Conservation (phyloP, 2,329 filamentous ascomycete genomes). For the Pseudogymnoascus sp. region DNA sequence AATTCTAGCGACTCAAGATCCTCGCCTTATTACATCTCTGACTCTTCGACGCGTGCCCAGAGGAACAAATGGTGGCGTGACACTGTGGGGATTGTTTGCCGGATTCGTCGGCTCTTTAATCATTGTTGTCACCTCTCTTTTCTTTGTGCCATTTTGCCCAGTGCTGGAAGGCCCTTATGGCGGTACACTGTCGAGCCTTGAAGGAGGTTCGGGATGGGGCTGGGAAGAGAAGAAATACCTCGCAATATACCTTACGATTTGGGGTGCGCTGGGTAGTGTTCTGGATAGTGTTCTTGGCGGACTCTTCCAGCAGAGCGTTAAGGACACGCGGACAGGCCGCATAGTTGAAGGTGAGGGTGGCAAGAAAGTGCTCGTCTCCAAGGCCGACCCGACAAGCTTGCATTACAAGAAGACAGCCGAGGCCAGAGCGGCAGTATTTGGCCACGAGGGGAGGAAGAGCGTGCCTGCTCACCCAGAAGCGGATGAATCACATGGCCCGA, state of each 20-base stretch:
- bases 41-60: constrained; percentile 70
- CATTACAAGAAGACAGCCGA: constrained; percentile 30
- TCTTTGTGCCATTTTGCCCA: constrained; percentile 61
- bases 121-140: constrained; percentile 54
- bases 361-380: constrained; percentile 43
- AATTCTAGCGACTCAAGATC: constrained; percentile 68
- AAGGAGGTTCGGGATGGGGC: constrained; percentile 43
- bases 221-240: constrained; percentile 43
- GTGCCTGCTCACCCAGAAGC: constrained; percentile 33
- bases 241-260: constrained; percentile 51
- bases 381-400: constrained; percentile 23
- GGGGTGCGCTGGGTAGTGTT: constrained; percentile 72
- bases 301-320: constrained; percentile 75
- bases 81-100: constrained; percentile 61
- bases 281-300: constrained; percentile 85
- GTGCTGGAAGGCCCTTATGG: not conserved
- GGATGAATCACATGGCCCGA: constrained; percentile 25
- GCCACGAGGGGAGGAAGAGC: constrained; percentile 36
- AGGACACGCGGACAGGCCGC: constrained; percentile 74
- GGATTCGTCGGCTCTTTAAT: constrained; percentile 64
- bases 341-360: constrained; percentile 83
- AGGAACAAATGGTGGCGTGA: constrained; percentile 92
- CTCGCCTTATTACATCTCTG: constrained; percentile 78
- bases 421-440: constrained; percentile 36
- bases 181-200: constrained; percentile 20